Conservation (phyloP, 2,329 filamentous ascomycete genomes). For the Colletotrichum neosansevieriae region DNA sequence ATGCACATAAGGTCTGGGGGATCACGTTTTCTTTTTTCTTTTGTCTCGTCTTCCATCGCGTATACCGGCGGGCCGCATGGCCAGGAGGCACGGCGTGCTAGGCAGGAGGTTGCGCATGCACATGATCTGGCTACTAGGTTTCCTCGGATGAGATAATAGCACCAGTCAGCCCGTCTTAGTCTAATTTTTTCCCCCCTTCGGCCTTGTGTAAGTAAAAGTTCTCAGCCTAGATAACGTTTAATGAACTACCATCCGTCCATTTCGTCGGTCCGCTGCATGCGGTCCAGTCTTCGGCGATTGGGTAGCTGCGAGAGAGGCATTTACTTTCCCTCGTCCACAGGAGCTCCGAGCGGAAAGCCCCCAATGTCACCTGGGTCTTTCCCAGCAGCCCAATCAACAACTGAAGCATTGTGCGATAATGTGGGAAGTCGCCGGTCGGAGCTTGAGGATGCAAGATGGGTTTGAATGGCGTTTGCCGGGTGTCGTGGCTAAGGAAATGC, state of each 20-base stretch:
- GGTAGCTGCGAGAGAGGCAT: background rate
- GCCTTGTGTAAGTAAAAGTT: constrained; percentile 28
- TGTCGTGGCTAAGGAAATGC: constrained; percentile 8
- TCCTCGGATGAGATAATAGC: constrained; percentile 17
- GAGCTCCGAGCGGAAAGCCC: background rate
- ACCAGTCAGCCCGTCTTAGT: constrained; percentile 1
- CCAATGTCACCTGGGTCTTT: background rate
- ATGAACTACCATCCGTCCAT: constrained; percentile 20
- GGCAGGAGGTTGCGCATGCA: constrained; percentile 16
- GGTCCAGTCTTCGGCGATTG: background rate
- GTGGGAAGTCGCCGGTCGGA: background rate
- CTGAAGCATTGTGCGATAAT: background rate
- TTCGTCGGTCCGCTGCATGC: background rate
- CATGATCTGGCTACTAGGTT: constrained; percentile 22
- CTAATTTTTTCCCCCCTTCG: background rate
- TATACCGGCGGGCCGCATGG: constrained; percentile 18
- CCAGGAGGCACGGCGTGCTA: constrained; percentile 20
- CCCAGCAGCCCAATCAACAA: background rate
- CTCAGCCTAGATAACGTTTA: constrained; percentile 35
- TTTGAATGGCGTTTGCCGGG: constrained; percentile 17
- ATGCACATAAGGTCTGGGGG: constrained; percentile 27
- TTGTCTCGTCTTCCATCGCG: constrained; percentile 11
- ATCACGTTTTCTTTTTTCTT: constrained; percentile 12
- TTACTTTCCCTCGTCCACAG: background rate
- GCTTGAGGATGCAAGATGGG: background rate